Conservation (phyloP, 495 filamentous ascomycete species). For the Hypoxylon fragiforme region DNA sequence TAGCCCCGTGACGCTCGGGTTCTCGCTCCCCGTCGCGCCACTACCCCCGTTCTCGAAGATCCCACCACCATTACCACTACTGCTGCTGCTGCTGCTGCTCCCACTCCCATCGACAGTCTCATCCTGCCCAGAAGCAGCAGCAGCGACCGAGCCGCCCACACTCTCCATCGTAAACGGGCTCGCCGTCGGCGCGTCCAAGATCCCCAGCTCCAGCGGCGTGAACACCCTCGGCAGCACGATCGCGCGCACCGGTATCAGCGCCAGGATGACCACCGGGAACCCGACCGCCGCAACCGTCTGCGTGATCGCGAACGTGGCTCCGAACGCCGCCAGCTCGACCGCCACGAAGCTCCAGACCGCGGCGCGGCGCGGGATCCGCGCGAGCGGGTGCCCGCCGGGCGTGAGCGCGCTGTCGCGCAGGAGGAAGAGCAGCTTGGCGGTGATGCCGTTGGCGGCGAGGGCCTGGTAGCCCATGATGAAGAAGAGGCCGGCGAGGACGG, state of each 20-base stretch:
- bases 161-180: conserved; percentile 86
- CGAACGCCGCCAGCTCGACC: conserved; percentile 80
- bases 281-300: conserved; percentile 94
- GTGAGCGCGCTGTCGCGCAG: conserved; percentile 68
- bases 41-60: not conserved
- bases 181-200: conserved; percentile 80
- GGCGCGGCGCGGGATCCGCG: conserved; percentile 57
- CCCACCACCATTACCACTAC: not conserved
- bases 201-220: conserved; percentile 63
- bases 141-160: conserved; percentile 70
- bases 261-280: conserved; percentile 84
- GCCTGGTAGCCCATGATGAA: conserved; percentile 92
- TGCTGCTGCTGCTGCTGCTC: no score
- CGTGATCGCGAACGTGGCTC: conserved; percentile 88
- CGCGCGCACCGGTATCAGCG: conserved; percentile 76
- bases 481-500: conserved; percentile 86
- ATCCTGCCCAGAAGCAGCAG: not conserved
- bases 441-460: conserved; percentile 82
- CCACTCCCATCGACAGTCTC: conserved; percentile 4
- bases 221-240: conserved; percentile 75
- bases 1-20: not conserved
- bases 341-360: conserved; percentile 77
- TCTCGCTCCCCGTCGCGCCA: conserved; percentile 1
- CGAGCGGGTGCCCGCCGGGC: conserved; percentile 66
- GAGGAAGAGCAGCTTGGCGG: conserved; percentile 77